Percentiles rank a stretch among this genome's conserved stretches.
phyloP scores from a whole-genome alignment of 257 asterid genomes.

The Solanum peruvianum region DNA sequence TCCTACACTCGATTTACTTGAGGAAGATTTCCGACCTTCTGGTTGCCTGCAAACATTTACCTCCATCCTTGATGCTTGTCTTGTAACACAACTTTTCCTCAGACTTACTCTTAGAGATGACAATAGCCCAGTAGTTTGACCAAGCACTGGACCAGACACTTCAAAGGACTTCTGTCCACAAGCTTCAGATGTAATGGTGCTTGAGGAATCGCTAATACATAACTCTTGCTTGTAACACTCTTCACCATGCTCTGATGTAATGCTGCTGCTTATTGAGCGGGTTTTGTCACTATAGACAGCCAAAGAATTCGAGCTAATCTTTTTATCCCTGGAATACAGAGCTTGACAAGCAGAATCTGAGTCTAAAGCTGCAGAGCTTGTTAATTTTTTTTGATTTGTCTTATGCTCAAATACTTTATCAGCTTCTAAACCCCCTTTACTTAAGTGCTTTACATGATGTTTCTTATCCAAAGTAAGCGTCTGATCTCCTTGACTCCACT shows the following conservation, averaged over 20 bases:
- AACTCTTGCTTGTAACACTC: background rate
- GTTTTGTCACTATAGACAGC: background rate
- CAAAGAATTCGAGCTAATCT: background rate
- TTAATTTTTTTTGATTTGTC: background rate
- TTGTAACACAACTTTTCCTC: slow-evolving; percentile 30
- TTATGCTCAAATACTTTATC: background rate
- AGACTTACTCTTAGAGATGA: slow-evolving; percentile 21
- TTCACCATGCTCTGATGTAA: background rate
- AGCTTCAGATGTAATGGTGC: slow-evolving; percentile 16
- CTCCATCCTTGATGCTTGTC: slow-evolving; percentile 30
- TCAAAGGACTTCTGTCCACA: slow-evolving; percentile 1
- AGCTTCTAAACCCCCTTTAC: background rate
- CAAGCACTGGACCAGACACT: slow-evolving; percentile 13
- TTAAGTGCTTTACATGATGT: slow-evolving; percentile 2
- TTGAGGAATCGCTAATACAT: background rate
- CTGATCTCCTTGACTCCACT: slow-evolving; percentile 5
- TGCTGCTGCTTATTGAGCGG: background rate
- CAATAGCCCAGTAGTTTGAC: slow-evolving; percentile 11
- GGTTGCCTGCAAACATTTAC: slow-evolving; percentile 8
- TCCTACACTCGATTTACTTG: slow-evolving; percentile 29
- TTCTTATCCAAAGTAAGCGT: slow-evolving; percentile 2
- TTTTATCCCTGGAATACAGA: background rate
- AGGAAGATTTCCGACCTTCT: slow-evolving; percentile 20
- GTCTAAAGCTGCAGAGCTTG: background rate
- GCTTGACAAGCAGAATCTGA: background rate